Base-by-base conservation (phyloP, 805 yeast genomes). In the Candida germanica region DNA sequence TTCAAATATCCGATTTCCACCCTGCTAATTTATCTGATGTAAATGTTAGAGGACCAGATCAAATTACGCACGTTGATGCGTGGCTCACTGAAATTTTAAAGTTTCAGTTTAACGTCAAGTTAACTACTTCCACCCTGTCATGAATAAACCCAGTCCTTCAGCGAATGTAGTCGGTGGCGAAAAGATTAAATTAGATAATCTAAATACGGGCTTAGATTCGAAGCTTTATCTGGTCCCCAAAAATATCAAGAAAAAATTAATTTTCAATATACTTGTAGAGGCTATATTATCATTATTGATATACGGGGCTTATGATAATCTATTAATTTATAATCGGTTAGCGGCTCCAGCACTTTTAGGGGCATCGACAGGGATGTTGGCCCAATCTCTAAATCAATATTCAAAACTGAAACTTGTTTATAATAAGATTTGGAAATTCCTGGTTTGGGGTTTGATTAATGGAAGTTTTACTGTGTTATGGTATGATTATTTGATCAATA, bases 361-460 rank as follows among this genome's bases (percentile, higher is more conserved):
- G 2, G 55, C 66, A 7, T 50, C 58, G 1, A 58, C 71, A 1
- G 71, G 70, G 2, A 67, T 65, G 15, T 49, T 66, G 36, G 73
- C 72, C 2, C 72, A 66, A 47, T 59, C 70, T 3, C 31, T 63
- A 3, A 65, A 58, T 43, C 73, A 67, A 47, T 54, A 51, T 36
- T 40, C 44, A 32, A 62, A 56, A 38, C 52, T 47, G 24, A 66
- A 62, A 39, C 55, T 58, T 37, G 57, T 57, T 16, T 40, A 56
- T 6, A 54, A 53, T 38, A 51, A 58, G 23, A 53, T 49, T 33
- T 43, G 61, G 36, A 79, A 79, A 48, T 80, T 80, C 44, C 49
- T 66, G 38, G 50, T 71, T 2, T 80, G 84, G 84, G 87, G 87
- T 12, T 54, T 66, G 9, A 58, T 79, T 30, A 79, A 79, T 51